These are phyloP conservation scores for Fusarium sp. DNA, from an alignment of 2,329 filamentous ascomycete species.

Conservation along the genomic window DNA sequence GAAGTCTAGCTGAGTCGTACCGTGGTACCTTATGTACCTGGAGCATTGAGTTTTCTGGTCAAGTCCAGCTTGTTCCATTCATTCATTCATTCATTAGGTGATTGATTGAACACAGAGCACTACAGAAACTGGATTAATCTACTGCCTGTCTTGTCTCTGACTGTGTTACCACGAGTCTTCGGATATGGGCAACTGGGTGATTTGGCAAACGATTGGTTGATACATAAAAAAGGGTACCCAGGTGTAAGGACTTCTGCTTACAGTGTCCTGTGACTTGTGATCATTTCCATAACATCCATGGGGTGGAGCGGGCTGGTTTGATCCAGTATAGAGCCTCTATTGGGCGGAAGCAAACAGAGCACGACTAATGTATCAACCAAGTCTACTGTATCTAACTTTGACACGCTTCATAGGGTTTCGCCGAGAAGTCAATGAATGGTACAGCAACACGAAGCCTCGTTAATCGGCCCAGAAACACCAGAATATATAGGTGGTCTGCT, in stretches of 20 bases:
- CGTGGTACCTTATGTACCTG: neutral
- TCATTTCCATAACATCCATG: neutral
- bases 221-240: slow-evolving; percentile 2
- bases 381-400: slow-evolving; percentile 4
- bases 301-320: slow-evolving; percentile 23
- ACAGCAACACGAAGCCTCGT: neutral
- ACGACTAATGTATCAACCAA: slow-evolving; percentile 17
- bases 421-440: neutral
- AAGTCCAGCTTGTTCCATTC: slow-evolving; percentile 6
- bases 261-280: slow-evolving; percentile 7
- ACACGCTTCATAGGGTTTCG: neutral
- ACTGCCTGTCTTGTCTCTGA: slow-evolving; percentile 4
- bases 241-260: slow-evolving; percentile 1
- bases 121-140: neutral
- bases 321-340: slow-evolving; percentile 8
- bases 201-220: neutral
- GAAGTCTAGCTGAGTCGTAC: slow-evolving; percentile 11
- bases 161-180: neutral
- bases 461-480: neutral
- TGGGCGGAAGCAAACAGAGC: slow-evolving; percentile 1
- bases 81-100: slow-evolving; percentile 7
- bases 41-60: slow-evolving; percentile 4
- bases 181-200: neutral
- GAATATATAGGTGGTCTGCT: no score
- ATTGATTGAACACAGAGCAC: neutral